A percentile compares a stretch with the other conserved stretches of the same genome.
Evolutionary conservation across 495 filamentous ascomycete genomes (phyloP).

Genomic region (Zalerion maritima): DNA sequence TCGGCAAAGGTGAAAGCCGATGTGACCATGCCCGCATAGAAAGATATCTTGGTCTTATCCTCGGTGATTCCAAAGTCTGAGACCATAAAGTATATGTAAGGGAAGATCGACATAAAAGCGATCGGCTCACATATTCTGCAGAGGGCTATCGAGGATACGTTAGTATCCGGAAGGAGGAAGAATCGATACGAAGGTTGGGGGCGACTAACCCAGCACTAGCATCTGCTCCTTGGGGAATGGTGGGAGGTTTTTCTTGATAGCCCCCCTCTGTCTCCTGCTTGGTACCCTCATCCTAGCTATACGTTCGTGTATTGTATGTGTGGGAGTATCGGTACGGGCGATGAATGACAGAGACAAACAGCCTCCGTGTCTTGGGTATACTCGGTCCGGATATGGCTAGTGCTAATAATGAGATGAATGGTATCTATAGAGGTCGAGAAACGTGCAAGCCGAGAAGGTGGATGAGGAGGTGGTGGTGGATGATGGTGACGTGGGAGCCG

Average conservation of each 20-base stretch:
- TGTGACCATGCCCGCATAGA: constrained; percentile 94
- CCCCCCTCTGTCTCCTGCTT: constrained; percentile 7
- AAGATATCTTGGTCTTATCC: constrained; percentile 63
- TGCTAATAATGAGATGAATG: too few relatives aligned
- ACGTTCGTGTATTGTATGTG: constrained; percentile 10
- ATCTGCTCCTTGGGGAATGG: constrained; percentile 46
- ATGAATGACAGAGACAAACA: constrained; percentile 2
- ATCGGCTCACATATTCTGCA: constrained; percentile 97
- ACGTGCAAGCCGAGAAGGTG: too few relatives aligned
- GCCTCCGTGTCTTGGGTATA: background rate
- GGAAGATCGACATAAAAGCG: constrained; percentile 99
- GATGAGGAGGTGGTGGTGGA: too few relatives aligned
- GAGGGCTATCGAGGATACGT: constrained; percentile 44
- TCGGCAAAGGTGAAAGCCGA: constrained; percentile 95
- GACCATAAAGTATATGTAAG: constrained; percentile 98
- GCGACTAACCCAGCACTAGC: constrained; percentile 52
- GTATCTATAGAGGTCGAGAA: too few relatives aligned
- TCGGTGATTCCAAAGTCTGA: constrained; percentile 74
- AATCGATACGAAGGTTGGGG: constrained; percentile 2
- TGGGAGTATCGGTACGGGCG: constrained; percentile 2
- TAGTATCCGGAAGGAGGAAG: constrained; percentile 13
- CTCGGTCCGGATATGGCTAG: constrained; percentile 3
- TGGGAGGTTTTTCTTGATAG: constrained; percentile 13
- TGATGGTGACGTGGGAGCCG: too few relatives aligned
- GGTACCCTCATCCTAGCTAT: constrained; percentile 10